These are phyloP conservation scores for Sporothrix phasma DNA, from an alignment of 2,329 filamentous ascomycete species.

Conservation along the genomic window DNA sequence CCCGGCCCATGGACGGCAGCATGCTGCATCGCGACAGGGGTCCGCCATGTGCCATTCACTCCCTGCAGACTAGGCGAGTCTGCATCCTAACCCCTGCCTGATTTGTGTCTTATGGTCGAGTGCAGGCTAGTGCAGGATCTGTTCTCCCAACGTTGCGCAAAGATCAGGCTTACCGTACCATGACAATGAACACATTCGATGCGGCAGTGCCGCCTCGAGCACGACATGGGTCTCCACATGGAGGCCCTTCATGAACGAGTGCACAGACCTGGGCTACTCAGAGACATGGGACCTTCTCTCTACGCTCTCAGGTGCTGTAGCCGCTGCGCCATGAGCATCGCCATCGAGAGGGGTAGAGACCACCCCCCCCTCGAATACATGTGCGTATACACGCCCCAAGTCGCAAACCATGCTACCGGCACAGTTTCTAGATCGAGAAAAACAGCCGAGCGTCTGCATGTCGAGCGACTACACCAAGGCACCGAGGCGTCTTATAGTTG, in stretches of 20 bases:
- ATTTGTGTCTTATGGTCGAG: not conserved
- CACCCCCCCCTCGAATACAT: not conserved
- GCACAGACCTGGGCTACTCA: not conserved
- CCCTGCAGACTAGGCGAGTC: constrained; percentile 9
- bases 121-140: constrained; percentile 12
- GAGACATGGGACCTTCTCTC: not conserved
- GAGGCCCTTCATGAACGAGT: not conserved
- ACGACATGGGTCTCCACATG: not conserved
- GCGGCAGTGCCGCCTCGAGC: not conserved
- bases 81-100: constrained; percentile 10
- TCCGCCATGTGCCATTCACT: not conserved
- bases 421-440: not conserved
- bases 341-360: not conserved
- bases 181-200: not conserved
- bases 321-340: not conserved
- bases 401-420: not conserved
- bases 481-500: not conserved
- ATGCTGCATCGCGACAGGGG: not conserved
- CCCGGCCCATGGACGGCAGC: not conserved
- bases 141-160: not conserved
- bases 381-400: not conserved
- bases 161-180: constrained; percentile 11
- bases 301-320: not conserved
- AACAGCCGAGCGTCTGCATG: not conserved
- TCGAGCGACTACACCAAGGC: not conserved